phyloP scores from a whole-genome alignment of 2,329 filamentous ascomycete genomes.

The Botrytis cinerea region DNA sequence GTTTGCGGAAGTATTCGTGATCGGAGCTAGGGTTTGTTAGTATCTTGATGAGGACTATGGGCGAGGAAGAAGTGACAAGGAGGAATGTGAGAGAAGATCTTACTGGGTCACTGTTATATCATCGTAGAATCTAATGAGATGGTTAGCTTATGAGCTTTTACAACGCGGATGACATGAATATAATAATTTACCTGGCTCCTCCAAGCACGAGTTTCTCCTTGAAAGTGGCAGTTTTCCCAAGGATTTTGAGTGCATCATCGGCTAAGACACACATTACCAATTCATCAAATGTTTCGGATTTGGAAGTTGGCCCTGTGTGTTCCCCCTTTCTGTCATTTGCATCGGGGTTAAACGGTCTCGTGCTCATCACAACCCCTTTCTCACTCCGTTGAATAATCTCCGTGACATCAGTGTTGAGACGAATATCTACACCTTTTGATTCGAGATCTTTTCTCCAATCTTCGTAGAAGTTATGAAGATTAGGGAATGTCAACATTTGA shows the following conservation, averaged over 20 bases:
- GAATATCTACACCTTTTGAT: constrained; percentile 56
- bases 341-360: constrained; percentile 48
- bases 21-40: constrained; percentile 47
- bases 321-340: constrained; percentile 48
- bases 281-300: constrained; percentile 62
- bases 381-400: constrained; percentile 53
- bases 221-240: constrained; percentile 58
- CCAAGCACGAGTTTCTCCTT: constrained; percentile 68
- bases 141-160: background rate
- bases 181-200: constrained; percentile 53
- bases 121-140: constrained; percentile 53
- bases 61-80: too few relatives aligned
- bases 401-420: constrained; percentile 58
- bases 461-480: constrained; percentile 61
- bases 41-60: background rate
- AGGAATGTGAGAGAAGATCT: background rate
- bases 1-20: constrained; percentile 62
- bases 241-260: constrained; percentile 63
- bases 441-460: constrained; percentile 58
- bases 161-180: background rate
- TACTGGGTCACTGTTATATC: constrained; percentile 69
- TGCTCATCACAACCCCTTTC: constrained; percentile 54
- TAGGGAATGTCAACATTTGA: constrained; percentile 67
- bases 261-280: constrained; percentile 66
- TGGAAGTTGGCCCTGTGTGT: constrained; percentile 46